Evolutionary conservation across 2,329 filamentous ascomycete genomes (phyloP).

Genomic region (Nemania sp.): DNA sequence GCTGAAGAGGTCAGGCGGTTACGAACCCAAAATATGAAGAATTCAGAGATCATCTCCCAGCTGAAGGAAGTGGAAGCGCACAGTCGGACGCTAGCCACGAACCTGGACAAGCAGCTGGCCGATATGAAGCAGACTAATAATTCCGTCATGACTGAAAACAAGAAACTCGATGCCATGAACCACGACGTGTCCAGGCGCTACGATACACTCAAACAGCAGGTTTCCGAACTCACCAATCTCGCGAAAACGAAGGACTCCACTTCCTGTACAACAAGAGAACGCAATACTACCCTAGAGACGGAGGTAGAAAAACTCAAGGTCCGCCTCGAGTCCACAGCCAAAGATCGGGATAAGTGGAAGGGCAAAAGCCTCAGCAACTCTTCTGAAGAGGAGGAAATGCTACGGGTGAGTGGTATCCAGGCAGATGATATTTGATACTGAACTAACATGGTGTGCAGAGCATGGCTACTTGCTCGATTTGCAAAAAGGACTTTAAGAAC

Average conservation of each 20-base stretch:
- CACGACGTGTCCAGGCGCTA: conserved; percentile 70
- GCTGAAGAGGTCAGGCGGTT: conserved; percentile 79
- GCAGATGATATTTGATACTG: background rate
- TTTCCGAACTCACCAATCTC: conserved; percentile 73
- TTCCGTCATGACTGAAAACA: conserved; percentile 71
- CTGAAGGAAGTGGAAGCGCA: conserved; percentile 87
- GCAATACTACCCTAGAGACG: conserved; percentile 65
- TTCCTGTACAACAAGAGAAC: conserved; percentile 55
- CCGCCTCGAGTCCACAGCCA: conserved; percentile 75
- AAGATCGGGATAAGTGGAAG: conserved; percentile 85
- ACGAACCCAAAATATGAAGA: conserved; percentile 82
- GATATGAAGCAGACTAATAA: conserved; percentile 80
- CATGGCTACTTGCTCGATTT: conserved; percentile 87
- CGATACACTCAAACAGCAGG: conserved; percentile 75
- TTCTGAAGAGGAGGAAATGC: conserved; percentile 79
- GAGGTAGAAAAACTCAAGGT: conserved; percentile 81
- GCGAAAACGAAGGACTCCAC: conserved; percentile 75
- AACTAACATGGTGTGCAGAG: conserved; percentile 53
- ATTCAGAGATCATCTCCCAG: conserved; percentile 89
- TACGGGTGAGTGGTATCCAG: conserved; percentile 68
- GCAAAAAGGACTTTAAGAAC: conserved; percentile 91
- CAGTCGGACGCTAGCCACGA: conserved; percentile 74
- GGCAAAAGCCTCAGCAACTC: conserved; percentile 79
- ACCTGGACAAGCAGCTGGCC: conserved; percentile 86
- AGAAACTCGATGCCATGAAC: conserved; percentile 71